phyloP scores from a whole-genome alignment of 1,284 basidiomycete species.

The Trametes polyzona region DNA sequence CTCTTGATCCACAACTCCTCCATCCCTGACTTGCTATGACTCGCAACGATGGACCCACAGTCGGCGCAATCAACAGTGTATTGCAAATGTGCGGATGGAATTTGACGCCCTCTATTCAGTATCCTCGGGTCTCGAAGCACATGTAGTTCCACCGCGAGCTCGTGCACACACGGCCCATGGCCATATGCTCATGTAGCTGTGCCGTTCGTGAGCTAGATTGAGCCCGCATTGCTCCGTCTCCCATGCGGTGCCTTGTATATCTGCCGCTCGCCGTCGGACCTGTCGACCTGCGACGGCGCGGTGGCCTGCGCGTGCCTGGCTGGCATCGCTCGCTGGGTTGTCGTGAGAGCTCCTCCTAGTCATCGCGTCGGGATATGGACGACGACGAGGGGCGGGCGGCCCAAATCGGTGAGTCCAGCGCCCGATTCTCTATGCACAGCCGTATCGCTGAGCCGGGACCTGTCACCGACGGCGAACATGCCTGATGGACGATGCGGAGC shows the following conservation, averaged over 20 bases:
- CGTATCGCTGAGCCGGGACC: constrained; percentile 8
- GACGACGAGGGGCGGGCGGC: background rate
- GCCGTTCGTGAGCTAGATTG: background rate
- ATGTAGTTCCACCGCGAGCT: constrained; percentile 1
- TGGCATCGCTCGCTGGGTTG: background rate
- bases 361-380: background rate
- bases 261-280: constrained; percentile 1
- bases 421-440: background rate
- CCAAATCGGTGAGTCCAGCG: constrained; percentile 5
- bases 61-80: background rate
- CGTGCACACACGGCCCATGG: background rate
- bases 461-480: constrained; percentile 13
- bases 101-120: background rate
- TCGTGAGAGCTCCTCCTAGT: constrained; percentile 4
- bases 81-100: background rate
- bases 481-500: constrained; percentile 13
- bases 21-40: constrained; percentile 10
- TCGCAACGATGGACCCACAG: constrained; percentile 12
- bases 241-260: background rate
- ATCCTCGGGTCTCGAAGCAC: background rate
- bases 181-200: background rate
- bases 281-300: background rate
- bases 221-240: constrained; percentile 3
- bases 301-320: background rate
- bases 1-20: background rate